Percentiles rank a stretch among this genome's conserved stretches.
Conservation (phyloP, 352 stramenopile species). For the Globisporangium cylindrosporum region DNA sequence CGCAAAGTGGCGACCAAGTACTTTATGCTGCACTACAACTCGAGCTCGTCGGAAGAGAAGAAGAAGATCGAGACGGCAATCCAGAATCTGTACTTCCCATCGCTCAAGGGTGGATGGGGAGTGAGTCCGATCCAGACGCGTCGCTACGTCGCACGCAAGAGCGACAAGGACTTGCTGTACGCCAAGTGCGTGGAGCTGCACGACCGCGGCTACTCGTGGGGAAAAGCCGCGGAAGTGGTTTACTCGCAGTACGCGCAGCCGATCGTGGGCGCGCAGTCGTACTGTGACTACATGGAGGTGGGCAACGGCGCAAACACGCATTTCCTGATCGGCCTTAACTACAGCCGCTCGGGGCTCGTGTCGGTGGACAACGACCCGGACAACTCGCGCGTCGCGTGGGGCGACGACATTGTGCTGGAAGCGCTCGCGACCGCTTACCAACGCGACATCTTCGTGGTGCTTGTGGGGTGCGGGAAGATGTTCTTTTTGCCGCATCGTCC, state of each 20-base stretch:
- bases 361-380: conserved; percentile 81
- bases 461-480: conserved; percentile 86
- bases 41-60: conserved; percentile 53
- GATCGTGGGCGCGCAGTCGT: conserved; percentile 69
- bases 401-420: conserved; percentile 84
- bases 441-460: conserved; percentile 85
- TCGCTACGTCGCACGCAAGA: conserved; percentile 63
- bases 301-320: conserved; percentile 71
- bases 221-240: conserved; percentile 70
- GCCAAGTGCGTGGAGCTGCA: conserved; percentile 79
- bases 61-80: conserved; percentile 82
- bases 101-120: conserved; percentile 77
- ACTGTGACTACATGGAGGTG: conserved; percentile 86
- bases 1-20: conserved; percentile 73
- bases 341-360: conserved; percentile 71
- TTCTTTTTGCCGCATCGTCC: conserved; percentile 86
- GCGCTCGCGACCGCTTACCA: conserved; percentile 84
- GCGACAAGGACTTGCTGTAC: conserved; percentile 70
- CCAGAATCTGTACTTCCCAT: conserved; percentile 83
- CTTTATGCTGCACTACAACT: conserved; percentile 70
- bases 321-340: conserved; percentile 81
- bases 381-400: conserved; percentile 79
- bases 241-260: conserved; percentile 74
- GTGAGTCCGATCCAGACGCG: conserved; percentile 82
- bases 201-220: conserved; percentile 73